Evolutionary conservation across 495 filamentous ascomycete species (phyloP).

Genomic region (Xylaria nigripes): DNA sequence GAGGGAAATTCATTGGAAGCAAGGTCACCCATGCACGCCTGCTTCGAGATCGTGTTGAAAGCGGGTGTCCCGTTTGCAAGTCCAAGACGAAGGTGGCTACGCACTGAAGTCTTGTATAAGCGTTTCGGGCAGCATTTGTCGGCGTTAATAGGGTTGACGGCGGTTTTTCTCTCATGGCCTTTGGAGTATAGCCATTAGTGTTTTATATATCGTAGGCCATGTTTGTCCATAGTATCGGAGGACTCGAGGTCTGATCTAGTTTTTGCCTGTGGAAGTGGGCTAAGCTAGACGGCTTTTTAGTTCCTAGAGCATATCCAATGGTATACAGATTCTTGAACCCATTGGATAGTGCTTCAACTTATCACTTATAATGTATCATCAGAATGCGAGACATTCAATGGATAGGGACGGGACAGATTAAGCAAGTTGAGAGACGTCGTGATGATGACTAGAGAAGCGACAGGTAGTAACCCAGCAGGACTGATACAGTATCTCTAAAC

Average conservation of each 20-base stretch:
- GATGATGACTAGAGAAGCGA: no score
- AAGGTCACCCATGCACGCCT: conserved; percentile 88
- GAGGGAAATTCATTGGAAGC: conserved; percentile 50
- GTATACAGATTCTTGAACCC: background rate
- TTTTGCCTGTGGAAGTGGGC: background rate
- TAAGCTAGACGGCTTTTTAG: background rate
- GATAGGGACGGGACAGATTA: no score
- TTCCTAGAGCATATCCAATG: background rate
- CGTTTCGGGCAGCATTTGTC: conserved; percentile 2
- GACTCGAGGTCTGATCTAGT: background rate
- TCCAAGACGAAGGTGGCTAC: conserved; percentile 19
- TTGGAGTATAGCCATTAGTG: background rate
- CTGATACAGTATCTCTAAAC: no score
- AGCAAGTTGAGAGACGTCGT: no score
- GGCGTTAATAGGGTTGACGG: background rate
- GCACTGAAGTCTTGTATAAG: background rate
- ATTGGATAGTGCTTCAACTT: background rate
- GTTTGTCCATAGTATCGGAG: background rate
- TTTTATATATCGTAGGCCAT: background rate
- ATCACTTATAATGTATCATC: background rate
- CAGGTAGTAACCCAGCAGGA: no score
- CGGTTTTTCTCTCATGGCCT: background rate
- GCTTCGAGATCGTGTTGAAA: conserved; percentile 58
- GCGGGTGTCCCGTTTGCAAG: conserved; percentile 63
- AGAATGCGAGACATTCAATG: background rate